Evolutionary conservation across 2,329 filamentous ascomycete genomes (phyloP).

Genomic region (Diaporthe batatas): DNA sequence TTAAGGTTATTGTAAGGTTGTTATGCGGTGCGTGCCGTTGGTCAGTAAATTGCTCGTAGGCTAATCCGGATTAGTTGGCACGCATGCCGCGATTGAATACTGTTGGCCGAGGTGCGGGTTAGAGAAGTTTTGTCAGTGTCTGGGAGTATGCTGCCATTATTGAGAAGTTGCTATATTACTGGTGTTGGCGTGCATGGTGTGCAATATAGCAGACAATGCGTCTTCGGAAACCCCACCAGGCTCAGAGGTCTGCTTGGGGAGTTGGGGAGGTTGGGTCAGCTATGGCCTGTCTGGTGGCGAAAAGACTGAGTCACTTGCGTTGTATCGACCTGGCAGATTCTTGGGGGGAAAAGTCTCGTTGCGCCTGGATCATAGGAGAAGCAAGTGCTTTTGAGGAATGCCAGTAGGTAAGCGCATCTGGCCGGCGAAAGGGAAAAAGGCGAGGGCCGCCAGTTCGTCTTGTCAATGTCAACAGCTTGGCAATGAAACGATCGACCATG

Average conservation of each 20-base stretch:
- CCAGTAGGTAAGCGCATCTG: background rate
- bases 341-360: background rate
- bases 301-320: background rate
- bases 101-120: constrained; percentile 5
- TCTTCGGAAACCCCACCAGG: background rate
- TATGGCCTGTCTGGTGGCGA: background rate
- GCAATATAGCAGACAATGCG: background rate
- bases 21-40: constrained; percentile 23
- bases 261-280: constrained; percentile 1
- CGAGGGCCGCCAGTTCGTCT: constrained; percentile 21
- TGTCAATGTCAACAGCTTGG: background rate
- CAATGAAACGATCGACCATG: constrained; percentile 14
- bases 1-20: constrained; percentile 30
- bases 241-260: background rate
- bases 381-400: background rate
- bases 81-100: background rate
- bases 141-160: background rate
- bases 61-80: constrained; percentile 2
- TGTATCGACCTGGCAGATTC: background rate
- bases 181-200: background rate
- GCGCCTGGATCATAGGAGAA: background rate
- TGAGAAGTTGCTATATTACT: background rate
- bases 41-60: background rate
- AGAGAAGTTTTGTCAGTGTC: constrained; percentile 1
- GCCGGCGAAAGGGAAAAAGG: background rate